Base-by-base conservation (phyloP, 306 rosid species). In the Trichosanthes truncata region DNA sequence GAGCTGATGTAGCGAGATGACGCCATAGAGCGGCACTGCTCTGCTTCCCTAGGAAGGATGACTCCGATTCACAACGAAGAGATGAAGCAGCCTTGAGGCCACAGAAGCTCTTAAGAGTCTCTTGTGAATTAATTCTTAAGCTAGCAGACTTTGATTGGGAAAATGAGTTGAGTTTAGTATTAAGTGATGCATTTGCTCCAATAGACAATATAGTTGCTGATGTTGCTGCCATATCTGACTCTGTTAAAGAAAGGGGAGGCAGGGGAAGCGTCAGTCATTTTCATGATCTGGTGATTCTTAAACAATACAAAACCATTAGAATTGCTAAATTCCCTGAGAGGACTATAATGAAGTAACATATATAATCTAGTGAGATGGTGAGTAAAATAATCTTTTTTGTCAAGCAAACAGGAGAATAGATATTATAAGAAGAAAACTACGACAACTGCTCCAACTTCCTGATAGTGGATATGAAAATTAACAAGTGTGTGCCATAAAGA, bases 181-280 rank as follows among this genome's bases (percentile, higher is more conserved):
- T 63, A 11, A 82, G 82, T 61, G 93, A 88, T 71, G 80, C 81
- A 38, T 87, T 62, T 29, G 90, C 72, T 72, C 97, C 90, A 65
- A 89, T 21, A 14, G 93, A 82, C 78, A 91, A 82, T 51, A 86
- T 86, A 74, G 97, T 83, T 76, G 91, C 89, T 45, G 94, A 65
- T 48, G 88, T 82, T 53, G 96, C 85, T 23, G 97, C 97, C 98
- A 95, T 95, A 81, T 91, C 82, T 74, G 79, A 51, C 78, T 76
- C 85, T 89, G 86, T 78, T 48, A 52, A 61, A 60, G 40, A 41
- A 62, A 62, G 48, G 14, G 49, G 68, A 65, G 21, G 59, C 20
- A 3, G 33, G 20, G 43, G 21, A 72, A 72, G 13, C 7, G 41
- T 73, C 40, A 23, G 76, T 23, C 76, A 69, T 43, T 69, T 21